Base-by-base conservation (phyloP, 208 protist species). In the Leishmania tarentolae region DNA sequence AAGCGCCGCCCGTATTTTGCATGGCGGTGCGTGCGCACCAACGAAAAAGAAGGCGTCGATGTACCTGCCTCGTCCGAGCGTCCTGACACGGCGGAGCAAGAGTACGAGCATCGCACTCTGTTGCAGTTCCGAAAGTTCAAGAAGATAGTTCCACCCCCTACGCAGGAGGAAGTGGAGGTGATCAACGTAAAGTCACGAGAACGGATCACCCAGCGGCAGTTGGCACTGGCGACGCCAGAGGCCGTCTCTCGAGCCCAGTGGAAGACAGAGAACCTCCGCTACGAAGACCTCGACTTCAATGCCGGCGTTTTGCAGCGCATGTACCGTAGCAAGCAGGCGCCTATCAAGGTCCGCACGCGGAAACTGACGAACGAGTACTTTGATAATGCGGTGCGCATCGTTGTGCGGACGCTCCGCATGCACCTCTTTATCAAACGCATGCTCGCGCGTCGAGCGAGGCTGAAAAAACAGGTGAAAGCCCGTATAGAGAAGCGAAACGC, bases 241-340 rank as follows among this genome's bases (percentile, higher is more conserved):
- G 87, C 89, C 21, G 74, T 89, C 42, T 90, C 88, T 15, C 91
- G 94, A 46, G 47, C 68, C 31, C 76, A 89, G 86, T 96, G 92
- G 92, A 96, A 96, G 86, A 83, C 83, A 77, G 90, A 95, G 70
- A 88, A 89, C 19, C 44, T 97, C 15, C 86, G 70, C 46, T 66
- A 91, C 53, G 84, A 92, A 66, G 91, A 97, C 80, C 83, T 97
- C 57, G 92, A 97, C 85, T 93, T 94, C 90, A 95, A 93, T 77
- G 94, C 94, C 5, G 90, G 88, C 40, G 86, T 97, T 17, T 85
- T 97, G 80, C 94, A 97, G 89, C 91, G 94, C n/a, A 35, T 88
- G 47, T 92, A 89, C 83, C 88, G 80, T 75, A 83, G 76, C 71
- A 86, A 88, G 59, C 83, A 74, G 40, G 78, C 85, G 37, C 77